phyloP scores from a whole-genome alignment of 2,329 filamentous ascomycete species.

The Xylaria sp. region DNA sequence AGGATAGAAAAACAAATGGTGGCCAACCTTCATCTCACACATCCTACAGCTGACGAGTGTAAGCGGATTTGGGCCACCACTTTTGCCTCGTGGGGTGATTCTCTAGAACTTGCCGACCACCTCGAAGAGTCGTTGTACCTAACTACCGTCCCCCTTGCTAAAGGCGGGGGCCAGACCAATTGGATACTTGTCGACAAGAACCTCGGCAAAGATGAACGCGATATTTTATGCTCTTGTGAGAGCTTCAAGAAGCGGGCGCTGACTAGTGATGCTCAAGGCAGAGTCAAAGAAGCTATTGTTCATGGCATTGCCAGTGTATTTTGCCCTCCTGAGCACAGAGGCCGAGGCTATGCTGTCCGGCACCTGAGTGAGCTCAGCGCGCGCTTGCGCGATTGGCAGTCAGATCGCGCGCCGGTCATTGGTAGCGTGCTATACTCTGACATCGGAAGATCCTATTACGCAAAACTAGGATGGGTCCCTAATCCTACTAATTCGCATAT shows the following conservation, averaged over 20 bases:
- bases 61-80: slow-evolving; percentile 23
- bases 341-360: slow-evolving; percentile 23
- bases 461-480: slow-evolving; percentile 24
- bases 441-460: slow-evolving; percentile 27
- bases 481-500: slow-evolving; percentile 24
- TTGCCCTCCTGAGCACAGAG: background rate
- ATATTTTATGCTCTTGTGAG: slow-evolving; percentile 27
- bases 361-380: slow-evolving; percentile 25
- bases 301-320: slow-evolving; percentile 14
- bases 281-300: slow-evolving; percentile 13
- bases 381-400: slow-evolving; percentile 19
- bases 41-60: background rate
- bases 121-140: slow-evolving; percentile 11
- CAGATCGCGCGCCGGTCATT: slow-evolving; percentile 2
- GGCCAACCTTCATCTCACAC: background rate
- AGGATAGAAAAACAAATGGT: no score
- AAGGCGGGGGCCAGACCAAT: slow-evolving; percentile 18
- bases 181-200: slow-evolving; percentile 28
- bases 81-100: slow-evolving; percentile 11
- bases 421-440: slow-evolving; percentile 30
- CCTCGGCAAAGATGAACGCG: slow-evolving; percentile 1
- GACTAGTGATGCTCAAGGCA: slow-evolving; percentile 17
- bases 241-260: slow-evolving; percentile 22
- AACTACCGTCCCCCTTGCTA: slow-evolving; percentile 17
- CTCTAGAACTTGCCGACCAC: slow-evolving; percentile 18